Conservation (phyloP, 2,329 filamentous ascomycete species). For the Didymella segeticola region DNA sequence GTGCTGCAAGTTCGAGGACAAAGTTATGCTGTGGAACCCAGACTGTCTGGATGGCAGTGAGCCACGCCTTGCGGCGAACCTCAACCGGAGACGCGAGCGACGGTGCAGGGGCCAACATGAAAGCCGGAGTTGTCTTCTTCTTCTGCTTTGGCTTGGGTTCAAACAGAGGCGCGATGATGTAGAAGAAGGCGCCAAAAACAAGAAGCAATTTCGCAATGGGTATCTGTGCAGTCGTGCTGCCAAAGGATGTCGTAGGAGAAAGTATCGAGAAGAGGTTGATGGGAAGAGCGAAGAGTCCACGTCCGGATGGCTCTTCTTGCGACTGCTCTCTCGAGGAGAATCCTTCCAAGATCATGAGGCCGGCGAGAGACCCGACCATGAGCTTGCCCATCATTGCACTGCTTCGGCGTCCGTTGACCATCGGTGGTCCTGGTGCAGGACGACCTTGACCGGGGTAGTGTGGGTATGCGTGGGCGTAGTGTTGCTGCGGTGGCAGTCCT, state of each 20-base stretch:
- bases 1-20: slow-evolving; percentile 80
- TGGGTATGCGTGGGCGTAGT: slow-evolving; percentile 48
- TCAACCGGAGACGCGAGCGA: slow-evolving; percentile 83
- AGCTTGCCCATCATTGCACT: slow-evolving; percentile 71
- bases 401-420: slow-evolving; percentile 52
- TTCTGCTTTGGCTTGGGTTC: slow-evolving; percentile 63
- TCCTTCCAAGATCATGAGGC: slow-evolving; percentile 89
- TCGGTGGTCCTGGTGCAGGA: slow-evolving; percentile 35
- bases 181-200: slow-evolving; percentile 61
- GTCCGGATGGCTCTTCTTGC: slow-evolving; percentile 51
- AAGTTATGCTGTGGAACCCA: slow-evolving; percentile 90
- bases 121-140: slow-evolving; percentile 52
- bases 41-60: slow-evolving; percentile 89
- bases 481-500: slow-evolving; percentile 44
- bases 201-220: slow-evolving; percentile 59
- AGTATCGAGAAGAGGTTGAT: slow-evolving; percentile 41
- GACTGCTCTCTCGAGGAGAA: slow-evolving; percentile 68
- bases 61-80: slow-evolving; percentile 87
- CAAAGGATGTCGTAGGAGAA: slow-evolving; percentile 42
- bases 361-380: slow-evolving; percentile 91
- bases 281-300: slow-evolving; percentile 54
- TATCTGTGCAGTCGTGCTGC: slow-evolving; percentile 41
- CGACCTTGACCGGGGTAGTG: slow-evolving; percentile 36
- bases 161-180: slow-evolving; percentile 64
- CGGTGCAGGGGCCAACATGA: slow-evolving; percentile 61